phyloP scores from a whole-genome alignment of 2,329 filamentous ascomycete genomes.

The Zelopaecilomyces penicillatus region DNA sequence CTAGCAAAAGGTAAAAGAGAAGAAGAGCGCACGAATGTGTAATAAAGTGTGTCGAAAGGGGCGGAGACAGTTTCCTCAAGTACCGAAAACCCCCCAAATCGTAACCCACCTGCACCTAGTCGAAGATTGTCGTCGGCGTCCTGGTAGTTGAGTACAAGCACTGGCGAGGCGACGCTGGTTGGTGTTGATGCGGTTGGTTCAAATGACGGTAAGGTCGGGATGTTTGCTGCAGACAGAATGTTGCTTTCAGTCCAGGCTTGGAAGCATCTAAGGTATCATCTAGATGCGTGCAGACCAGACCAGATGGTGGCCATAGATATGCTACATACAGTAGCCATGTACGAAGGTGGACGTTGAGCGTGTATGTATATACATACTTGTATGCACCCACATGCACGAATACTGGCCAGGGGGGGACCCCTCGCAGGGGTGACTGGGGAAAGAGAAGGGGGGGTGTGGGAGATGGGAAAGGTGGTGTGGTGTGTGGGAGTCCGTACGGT shows the following conservation, averaged over 20 bases:
- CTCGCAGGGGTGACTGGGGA: constrained; percentile 3
- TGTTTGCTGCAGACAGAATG: constrained; percentile 7
- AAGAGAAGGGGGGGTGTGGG: constrained; percentile 4
- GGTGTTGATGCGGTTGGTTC: constrained; percentile 7
- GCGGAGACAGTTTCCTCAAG: constrained; percentile 1
- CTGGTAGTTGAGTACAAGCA: too few relatives aligned
- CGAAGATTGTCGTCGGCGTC: too few relatives aligned
- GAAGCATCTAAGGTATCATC: constrained; percentile 7
- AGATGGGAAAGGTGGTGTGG: constrained; percentile 2
- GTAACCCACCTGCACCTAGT: too few relatives aligned
- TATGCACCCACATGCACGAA: constrained; percentile 9
- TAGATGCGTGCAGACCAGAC: constrained; percentile 5
- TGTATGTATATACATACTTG: constrained; percentile 2
- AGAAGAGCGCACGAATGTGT: too few relatives aligned
- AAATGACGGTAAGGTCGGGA: constrained; percentile 8
- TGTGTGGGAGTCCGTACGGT: too few relatives aligned
- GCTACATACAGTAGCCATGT: constrained; percentile 1
- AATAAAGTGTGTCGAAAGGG: background rate
- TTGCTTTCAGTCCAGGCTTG: constrained; percentile 6
- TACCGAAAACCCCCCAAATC: background rate
- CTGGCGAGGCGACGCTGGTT: too few relatives aligned
- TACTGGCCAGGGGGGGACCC: constrained; percentile 6
- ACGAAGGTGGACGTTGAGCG: constrained; percentile 9
- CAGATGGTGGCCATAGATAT: constrained; percentile 1
- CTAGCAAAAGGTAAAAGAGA: too few relatives aligned